Base-by-base conservation (phyloP, 768 basidiomycete genomes). In the Naganishia randhawae region DNA sequence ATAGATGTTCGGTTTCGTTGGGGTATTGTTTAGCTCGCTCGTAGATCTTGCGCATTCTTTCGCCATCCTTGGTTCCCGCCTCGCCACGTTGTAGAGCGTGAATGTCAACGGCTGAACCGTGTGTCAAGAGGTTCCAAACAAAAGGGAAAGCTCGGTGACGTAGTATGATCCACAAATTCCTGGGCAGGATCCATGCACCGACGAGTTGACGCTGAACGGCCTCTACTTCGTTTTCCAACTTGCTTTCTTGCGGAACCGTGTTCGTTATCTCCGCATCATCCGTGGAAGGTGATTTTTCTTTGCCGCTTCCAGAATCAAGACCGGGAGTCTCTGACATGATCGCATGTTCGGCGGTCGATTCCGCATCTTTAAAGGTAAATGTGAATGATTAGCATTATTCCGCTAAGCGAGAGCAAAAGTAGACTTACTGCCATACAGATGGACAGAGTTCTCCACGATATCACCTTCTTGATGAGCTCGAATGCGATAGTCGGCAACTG, bases 1-100 rank as follows among this genome's bases (percentile, higher is more conserved):
- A 83, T 29, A 76, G 63, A 71, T 82, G 80, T 71, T 83, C 82
- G 65, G 79, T 78, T 68, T 82, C 80, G 76, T 82, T 82, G 57
- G 75, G 74, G 78, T 81, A 82, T 63, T 81, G 78, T 50, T 71
- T 71, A 42, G 80, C 78, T 25, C 69, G 65, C 0, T 63, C 71
- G 74, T 81, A 78, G 61, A 83, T 76, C 13, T 62, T 72, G 8
- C 68, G 70, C 75, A 82, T 79, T 25, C 78, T 74, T 9, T 72
- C 68, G 19, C 73, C 77, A 52, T 76, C 76, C 25, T 77, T 75
- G 63, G 73, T 74, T n/a, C 75, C 74, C 48, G 72, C 75, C 7
- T 51, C 33, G 8, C 54, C 53, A 27, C 69, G 50, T 63, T 80
- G 79, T 16, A 76, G 69, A 37, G 74, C 72, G 70, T 78, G 76